Base-by-base conservation (phyloP, 805 yeast species). In the Candida maesae region DNA sequence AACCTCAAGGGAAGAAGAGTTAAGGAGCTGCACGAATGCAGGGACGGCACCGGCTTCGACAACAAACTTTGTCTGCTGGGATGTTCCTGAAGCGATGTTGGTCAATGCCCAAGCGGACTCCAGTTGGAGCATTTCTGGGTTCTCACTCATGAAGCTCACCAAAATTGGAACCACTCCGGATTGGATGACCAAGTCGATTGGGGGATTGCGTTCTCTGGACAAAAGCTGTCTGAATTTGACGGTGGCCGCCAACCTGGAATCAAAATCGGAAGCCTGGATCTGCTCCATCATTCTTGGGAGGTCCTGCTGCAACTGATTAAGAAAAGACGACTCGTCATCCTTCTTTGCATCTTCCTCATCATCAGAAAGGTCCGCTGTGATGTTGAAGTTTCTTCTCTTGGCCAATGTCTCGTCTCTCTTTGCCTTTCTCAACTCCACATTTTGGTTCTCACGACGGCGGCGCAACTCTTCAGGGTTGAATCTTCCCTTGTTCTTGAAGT, bases 91-190 rank as follows among this genome's bases (percentile, higher is more conserved):
- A 17, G 98, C 98, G 63, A 93, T 91, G 63, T 93, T 93, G 37
- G 99, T 93, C 53, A 93, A 76, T n/a, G 98, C 98, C 99, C 99
- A 93, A 8, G 99, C 97, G 11, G 98, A 96, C 70, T 93, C 99
- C 56, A 93, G 78, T 67, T 91, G 98, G 55, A 93, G 74, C 73
- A 85, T 79, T 56, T 86, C 89, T 4, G 90, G 86, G 52, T 86
- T 89, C 44, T 75, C 73, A 45, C 71, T 69, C 89, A 93, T 84
- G 55, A 90, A 88, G 54, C 77, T 81, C 41, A 93, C 96, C 62
- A 93, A 76, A 39, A 81, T 81, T 44, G 97, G 95, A 39, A 93
- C 93, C 25, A 91, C 96, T 34, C 98, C 98, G 39, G 90, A 75
- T 61, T 86, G 84, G 50, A 93, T 90, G 26, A 93, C 98, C 46